Conservation (phyloP, 2,329 filamentous ascomycete genomes). For the Amauroascus verrucosus region DNA sequence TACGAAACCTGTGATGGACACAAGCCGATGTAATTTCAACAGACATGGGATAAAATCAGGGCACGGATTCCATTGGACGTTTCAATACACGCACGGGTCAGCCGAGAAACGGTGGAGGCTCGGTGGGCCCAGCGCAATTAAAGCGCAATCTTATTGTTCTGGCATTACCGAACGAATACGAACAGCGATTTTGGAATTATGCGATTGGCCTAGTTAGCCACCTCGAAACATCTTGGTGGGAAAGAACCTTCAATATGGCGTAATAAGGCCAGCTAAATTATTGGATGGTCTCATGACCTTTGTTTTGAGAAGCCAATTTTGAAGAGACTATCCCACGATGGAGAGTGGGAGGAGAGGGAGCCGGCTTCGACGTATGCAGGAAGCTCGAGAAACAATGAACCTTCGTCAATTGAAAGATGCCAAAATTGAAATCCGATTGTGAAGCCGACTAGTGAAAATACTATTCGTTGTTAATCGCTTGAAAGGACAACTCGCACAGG, state of each 20-base stretch:
- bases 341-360: not conserved
- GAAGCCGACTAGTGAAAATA: not conserved
- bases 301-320: not conserved
- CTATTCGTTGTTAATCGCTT: too few relatives aligned
- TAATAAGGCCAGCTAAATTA: conserved; percentile 1
- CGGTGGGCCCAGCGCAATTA: not conserved
- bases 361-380: not conserved
- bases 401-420: not conserved
- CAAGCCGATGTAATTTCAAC: not conserved
- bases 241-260: not conserved
- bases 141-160: not conserved
- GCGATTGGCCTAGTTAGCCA: not conserved
- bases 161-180: conserved; percentile 4
- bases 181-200: not conserved
- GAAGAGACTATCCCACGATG: not conserved
- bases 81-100: conserved; percentile 4
- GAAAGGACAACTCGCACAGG: too few relatives aligned
- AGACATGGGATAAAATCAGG: not conserved
- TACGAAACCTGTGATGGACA: not conserved
- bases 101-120: conserved; percentile 4
- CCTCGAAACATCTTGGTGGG: not conserved
- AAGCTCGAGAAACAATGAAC: too few relatives aligned
- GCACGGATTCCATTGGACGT: not conserved
- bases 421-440: not conserved
- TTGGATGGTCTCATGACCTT: conserved; percentile 5